phyloP scores from a whole-genome alignment of 23 red algal species.

The Pyropia yezoensis region DNA sequence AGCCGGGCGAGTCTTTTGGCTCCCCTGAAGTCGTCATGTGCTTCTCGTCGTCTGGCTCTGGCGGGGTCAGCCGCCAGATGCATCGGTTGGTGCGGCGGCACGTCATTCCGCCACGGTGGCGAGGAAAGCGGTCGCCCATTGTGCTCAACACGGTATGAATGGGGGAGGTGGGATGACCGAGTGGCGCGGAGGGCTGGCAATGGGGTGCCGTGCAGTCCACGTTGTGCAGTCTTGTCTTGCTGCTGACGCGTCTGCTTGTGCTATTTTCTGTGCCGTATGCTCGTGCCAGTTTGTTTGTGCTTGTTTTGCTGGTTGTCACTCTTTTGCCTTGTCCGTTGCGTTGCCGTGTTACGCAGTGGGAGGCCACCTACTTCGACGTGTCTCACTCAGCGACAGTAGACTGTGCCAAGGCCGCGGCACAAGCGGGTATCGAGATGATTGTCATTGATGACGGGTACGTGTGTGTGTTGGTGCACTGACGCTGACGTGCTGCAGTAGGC shows the following conservation, averaged over 20 bases:
- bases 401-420: constrained; percentile 37
- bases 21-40: constrained; percentile 80
- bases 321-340: too few species aligned
- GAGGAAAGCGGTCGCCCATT: constrained; percentile 62
- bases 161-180: too few species aligned
- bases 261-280: too few species aligned
- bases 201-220: too few species aligned
- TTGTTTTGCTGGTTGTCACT: too few species aligned
- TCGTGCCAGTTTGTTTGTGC: too few species aligned
- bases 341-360: constrained; percentile 26
- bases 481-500: too few species aligned
- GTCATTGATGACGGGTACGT: constrained; percentile 73
- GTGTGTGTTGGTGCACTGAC: too few species aligned
- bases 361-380: constrained; percentile 86
- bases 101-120: constrained; percentile 65
- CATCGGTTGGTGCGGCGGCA: constrained; percentile 75
- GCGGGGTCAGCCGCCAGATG: constrained; percentile 42
- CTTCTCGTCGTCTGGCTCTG: constrained; percentile 61
- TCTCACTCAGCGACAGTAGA: constrained; percentile 74
- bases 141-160: constrained; percentile 59
- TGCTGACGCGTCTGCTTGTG: too few species aligned
- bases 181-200: too few species aligned
- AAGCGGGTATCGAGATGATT: constrained; percentile 78
- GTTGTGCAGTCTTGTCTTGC: too few species aligned
- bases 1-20: constrained; percentile 62